Conservation (phyloP, 768 basidiomycete genomes). For the Pisolithus microcarpus region DNA sequence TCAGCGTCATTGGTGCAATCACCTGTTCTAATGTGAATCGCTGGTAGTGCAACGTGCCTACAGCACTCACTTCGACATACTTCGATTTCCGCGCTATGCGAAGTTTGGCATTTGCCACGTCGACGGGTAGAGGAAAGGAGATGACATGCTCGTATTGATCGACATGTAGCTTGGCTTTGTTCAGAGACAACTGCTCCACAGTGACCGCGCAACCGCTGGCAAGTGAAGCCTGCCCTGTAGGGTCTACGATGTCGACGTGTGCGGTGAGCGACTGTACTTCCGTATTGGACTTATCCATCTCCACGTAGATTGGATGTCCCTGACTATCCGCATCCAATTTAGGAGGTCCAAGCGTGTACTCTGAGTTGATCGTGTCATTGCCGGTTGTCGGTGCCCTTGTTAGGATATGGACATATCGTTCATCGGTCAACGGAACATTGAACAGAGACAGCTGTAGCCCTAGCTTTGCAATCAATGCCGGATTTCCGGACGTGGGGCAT, state of each 20-base stretch:
- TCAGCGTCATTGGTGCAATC: constrained; percentile 10
- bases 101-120: constrained; percentile 29
- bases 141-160: constrained; percentile 21
- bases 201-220: constrained; percentile 13
- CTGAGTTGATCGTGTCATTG: constrained; percentile 4
- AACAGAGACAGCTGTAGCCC: constrained; percentile 12
- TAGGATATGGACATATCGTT: constrained; percentile 19
- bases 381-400: constrained; percentile 12
- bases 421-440: constrained; percentile 11
- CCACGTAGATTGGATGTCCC: constrained; percentile 9
- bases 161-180: constrained; percentile 6
- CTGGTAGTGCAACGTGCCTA: not conserved
- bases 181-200: constrained; percentile 8
- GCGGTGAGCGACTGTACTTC: constrained; percentile 13
- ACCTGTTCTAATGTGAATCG: constrained; percentile 16
- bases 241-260: constrained; percentile 19
- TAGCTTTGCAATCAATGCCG: not conserved
- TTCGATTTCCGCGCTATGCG: constrained; percentile 49
- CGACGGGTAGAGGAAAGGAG: constrained; percentile 39
- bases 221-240: constrained; percentile 12
- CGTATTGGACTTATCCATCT: constrained; percentile 11
- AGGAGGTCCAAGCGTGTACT: not conserved
- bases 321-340: constrained; percentile 8
- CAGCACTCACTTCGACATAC: constrained; percentile 33
- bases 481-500: constrained; percentile 6